A percentile compares a stretch with the other conserved stretches of the same genome.
Conservation (phyloP, 495 filamentous ascomycete species). For the Lepraria neglecta region DNA sequence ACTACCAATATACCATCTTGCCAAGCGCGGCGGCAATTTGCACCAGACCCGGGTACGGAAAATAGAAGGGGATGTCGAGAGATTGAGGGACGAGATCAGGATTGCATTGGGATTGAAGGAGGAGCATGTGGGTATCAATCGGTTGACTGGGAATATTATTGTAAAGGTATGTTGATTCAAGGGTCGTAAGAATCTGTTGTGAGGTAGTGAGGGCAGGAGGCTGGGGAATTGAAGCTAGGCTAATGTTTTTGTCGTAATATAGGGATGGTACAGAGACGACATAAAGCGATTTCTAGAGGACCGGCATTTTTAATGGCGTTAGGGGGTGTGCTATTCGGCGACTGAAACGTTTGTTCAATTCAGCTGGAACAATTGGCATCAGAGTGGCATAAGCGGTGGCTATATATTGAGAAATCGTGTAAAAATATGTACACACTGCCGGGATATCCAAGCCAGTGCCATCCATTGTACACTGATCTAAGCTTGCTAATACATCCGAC, state of each 20-base stretch:
- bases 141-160: constrained; percentile 56
- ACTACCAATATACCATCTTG: constrained; percentile 69
- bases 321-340: constrained; percentile 2
- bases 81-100: constrained; percentile 48
- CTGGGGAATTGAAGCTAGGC: constrained; percentile 2
- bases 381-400: neutral
- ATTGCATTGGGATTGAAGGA: constrained; percentile 41
- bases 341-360: neutral
- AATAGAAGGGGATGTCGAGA: constrained; percentile 62
- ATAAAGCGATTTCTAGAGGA: constrained; percentile 44
- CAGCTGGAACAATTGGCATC: neutral
- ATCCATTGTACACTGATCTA: constrained; percentile 23
- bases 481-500: constrained; percentile 20
- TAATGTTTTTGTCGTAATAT: constrained; percentile 9
- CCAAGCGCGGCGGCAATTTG: constrained; percentile 70
- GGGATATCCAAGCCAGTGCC: constrained; percentile 16
- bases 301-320: constrained; percentile 40
- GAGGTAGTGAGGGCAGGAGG: neutral
- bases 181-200: neutral
- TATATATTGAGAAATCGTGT: constrained; percentile 3
- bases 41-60: constrained; percentile 70
- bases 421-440: constrained; percentile 12
- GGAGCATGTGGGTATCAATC: constrained; percentile 48
- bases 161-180: constrained; percentile 48
- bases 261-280: constrained; percentile 50